Base-by-base conservation (phyloP, 352 stramenopile species). In the Globisporangium nagaii region DNA sequence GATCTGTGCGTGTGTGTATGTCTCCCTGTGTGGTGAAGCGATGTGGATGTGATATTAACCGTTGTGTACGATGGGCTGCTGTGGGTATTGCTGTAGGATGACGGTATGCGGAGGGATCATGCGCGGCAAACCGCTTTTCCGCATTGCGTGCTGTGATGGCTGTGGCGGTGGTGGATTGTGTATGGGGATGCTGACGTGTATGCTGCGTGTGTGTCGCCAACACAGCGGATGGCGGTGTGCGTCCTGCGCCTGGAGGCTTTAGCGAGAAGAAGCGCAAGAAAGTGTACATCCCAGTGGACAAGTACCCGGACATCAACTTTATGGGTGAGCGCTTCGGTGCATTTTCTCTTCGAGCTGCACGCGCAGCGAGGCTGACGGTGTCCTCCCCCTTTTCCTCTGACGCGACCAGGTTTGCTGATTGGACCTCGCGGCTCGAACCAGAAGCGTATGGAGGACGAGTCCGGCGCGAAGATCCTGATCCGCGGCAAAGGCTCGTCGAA, bases 301-400 rank as follows among this genome's bases (percentile, higher is more conserved):
- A 96, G 56, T 88, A 97, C 70, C 84, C 86, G 7, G 90, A 97
- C 28, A 96, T 96, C 62, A 97, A 97, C 70, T 97, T 96, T 51
- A 95, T 97, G 75, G 89, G 86, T 83, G 17, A 20, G 69, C 58
- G 6, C 36, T 8, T 20, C 11, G 39, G 9, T 56, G 4, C 41
- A 3, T 12, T n/a, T 47, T 20, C 4, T 12, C 15, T 12, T 24
- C 17, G 36, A 24, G 36, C 20, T 41, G 6, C 9, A 5, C 15
- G 4, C 22, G 34, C 15, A 37, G 13, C 30, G 37, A 59, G 10
- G 39, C 11, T 46, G 12, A 47, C 35, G 24, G n/a, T 6, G 19
- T 40, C 10, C 12, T 27, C n/a, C 27, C 11, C 19, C 56, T 32
- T 61, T 17, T 60, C 15, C 7, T 34, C 30, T 40, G 2, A 2